These are phyloP conservation scores for Cydonia oblonga DNA, from an alignment of 331 rosid species.

Conservation along the genomic window DNA sequence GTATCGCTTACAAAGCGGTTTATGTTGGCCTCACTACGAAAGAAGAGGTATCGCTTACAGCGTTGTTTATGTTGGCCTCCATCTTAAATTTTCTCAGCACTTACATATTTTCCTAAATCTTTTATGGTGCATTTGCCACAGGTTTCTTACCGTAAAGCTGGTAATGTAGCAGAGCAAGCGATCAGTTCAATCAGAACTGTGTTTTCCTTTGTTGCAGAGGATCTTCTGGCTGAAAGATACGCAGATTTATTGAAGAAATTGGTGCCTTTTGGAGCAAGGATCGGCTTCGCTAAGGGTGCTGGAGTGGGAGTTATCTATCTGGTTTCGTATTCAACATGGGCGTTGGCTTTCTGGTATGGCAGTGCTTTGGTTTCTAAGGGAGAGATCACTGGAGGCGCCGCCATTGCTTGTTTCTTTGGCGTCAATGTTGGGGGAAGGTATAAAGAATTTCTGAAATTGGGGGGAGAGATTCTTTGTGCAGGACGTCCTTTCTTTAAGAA, in stretches of 20 bases:
- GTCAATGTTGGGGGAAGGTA: conserved; percentile 89
- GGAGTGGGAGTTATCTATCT: conserved; percentile 78
- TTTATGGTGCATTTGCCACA: conserved; percentile 12
- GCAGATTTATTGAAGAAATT: conserved; percentile 37
- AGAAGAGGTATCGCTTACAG: conserved; percentile 47
- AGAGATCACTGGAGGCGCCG: conserved; percentile 64
- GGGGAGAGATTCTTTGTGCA: background rate
- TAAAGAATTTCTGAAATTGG: background rate
- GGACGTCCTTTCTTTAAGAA: background rate
- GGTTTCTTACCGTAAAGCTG: conserved; percentile 72
- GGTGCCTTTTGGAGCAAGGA: conserved; percentile 51
- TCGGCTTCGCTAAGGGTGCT: conserved; percentile 81
- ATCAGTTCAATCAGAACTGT: conserved; percentile 78
- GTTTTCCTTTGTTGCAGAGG: conserved; percentile 77
- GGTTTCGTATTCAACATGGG: conserved; percentile 83
- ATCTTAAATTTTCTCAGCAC: background rate
- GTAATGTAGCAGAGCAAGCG: conserved; percentile 65
- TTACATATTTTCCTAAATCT: background rate
- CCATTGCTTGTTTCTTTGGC: conserved; percentile 88
- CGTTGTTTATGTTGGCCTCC: background rate
- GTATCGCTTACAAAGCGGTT: conserved; percentile 74
- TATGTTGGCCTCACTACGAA: conserved; percentile 72
- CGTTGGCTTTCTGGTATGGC: conserved; percentile 90
- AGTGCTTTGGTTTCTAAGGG: conserved; percentile 37
- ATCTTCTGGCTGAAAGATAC: conserved; percentile 45